Base-by-base conservation (phyloP, 345 rosid species). In the Citrus mangshanensis region DNA sequence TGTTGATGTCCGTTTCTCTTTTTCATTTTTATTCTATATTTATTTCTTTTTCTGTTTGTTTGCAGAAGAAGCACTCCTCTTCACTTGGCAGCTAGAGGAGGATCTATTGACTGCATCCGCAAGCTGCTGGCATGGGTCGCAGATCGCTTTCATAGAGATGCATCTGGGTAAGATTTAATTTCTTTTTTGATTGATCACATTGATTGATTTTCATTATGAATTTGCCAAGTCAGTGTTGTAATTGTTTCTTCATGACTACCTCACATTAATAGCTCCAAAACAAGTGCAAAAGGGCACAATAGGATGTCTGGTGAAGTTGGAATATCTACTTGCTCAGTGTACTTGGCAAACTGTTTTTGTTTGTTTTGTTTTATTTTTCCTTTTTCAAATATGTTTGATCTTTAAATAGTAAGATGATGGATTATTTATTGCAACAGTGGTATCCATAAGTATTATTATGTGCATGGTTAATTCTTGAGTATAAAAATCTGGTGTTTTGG, bases 11-110 rank as follows among this genome's bases (percentile, higher is more conserved):
- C 4, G 34, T 32, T 32, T 32, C 34, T 32, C 34, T 32, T 32
- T 32, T 32, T 32, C 34, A 32, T 32, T 32, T 32, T 32, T 4
- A 32, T 32, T 32, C 34, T 32, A 32, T 32, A 32, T 32, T 32
- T 32, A 32, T 32, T 32, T 32, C 34, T 32, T 32, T 32, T 3
- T 32, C 34, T 32, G 28, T 73, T 66, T 68, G 40, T 69, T 60
- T 13, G 18, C 27, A 46, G 68, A 81, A 97, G 97, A 22, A 94
- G 97, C 78, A 93, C 99, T 70, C 97, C 99, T 86, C 99, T 97
- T 84, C 99, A 94, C 86, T 85, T 97, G 81, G 99, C 99, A 51
- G 98, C 99, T 32, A 88, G 98, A 85, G 97, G 98, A 0, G 99
- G 99, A 63, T 97, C 98, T 82, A 91, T 93, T 19, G 99, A 93